phyloP scores from a whole-genome alignment of 2,329 filamentous ascomycete genomes.

The Ampelomyces quisqualis region DNA sequence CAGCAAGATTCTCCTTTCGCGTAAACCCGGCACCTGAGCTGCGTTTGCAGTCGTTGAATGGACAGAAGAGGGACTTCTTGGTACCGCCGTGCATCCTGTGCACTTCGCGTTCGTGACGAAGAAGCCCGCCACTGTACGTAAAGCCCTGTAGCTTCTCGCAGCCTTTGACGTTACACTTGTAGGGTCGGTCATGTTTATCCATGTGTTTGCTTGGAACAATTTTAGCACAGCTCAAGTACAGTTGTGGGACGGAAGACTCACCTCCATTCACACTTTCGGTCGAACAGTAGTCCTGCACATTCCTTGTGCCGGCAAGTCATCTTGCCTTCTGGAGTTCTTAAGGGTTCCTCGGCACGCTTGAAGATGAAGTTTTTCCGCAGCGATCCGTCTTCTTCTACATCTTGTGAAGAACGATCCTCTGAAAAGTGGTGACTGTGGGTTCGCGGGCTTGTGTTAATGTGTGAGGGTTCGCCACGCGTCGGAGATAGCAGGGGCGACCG shows the following conservation, averaged over 20 bases:
- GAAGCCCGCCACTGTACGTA: conserved; percentile 87
- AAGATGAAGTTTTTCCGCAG: conserved; percentile 42
- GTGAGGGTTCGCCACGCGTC: conserved; percentile 21
- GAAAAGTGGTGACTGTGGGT: conserved; percentile 25
- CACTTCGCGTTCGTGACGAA: conserved; percentile 90
- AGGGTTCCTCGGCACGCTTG: conserved; percentile 53
- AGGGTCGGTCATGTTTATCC: conserved; percentile 95
- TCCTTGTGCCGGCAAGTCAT: conserved; percentile 69
- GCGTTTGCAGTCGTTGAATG: conserved; percentile 83
- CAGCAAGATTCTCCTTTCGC: conserved; percentile 88
- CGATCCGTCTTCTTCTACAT: conserved; percentile 33
- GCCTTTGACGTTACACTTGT: conserved; percentile 77
- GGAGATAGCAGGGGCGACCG: conserved; percentile 36
- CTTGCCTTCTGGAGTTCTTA: conserved; percentile 68
- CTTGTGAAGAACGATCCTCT: conserved; percentile 32
- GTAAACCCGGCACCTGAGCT: conserved; percentile 88
- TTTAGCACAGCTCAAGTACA: conserved; percentile 17
- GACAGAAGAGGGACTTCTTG: conserved; percentile 84
- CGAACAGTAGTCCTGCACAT: conserved; percentile 71
- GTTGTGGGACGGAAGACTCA: conserved; percentile 53
- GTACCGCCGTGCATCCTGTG: conserved; percentile 87
- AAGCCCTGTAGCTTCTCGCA: conserved; percentile 93
- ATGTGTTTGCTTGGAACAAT: conserved; percentile 75
- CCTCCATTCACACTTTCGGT: conserved; percentile 92
- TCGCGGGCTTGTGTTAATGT: conserved; percentile 24